phyloP scores from a whole-genome alignment of 2,329 filamentous ascomycete species.

The Zymoseptoria tritici region DNA sequence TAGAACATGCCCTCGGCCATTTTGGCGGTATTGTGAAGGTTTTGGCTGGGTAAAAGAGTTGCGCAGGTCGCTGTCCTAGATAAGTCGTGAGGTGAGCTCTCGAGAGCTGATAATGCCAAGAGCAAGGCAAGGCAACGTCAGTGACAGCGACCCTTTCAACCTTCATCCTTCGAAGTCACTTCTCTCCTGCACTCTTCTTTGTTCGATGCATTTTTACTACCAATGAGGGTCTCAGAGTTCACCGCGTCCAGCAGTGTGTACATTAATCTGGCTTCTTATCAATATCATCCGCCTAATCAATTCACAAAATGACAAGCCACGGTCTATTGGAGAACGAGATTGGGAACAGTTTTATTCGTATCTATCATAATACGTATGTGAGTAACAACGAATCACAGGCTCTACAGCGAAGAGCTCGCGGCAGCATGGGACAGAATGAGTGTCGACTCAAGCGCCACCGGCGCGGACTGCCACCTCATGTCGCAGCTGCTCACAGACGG shows the following conservation, averaged over 20 bases:
- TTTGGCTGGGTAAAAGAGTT: neutral
- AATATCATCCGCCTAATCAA: neutral
- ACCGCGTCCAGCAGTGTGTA: too few relatives aligned
- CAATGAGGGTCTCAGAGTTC: too few relatives aligned
- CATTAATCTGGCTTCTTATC: neutral
- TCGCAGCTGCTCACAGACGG: constrained; percentile 5
- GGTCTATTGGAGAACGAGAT: neutral
- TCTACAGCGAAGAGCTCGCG: neutral
- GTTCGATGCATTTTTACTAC: neutral
- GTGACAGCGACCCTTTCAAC: neutral
- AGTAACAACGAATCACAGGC: neutral
- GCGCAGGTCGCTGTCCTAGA: neutral
- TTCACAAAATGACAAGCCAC: neutral
- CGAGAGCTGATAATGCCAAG: neutral
- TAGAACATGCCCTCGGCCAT: constrained; percentile 40
- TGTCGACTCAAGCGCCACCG: constrained; percentile 13
- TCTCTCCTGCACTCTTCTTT: neutral
- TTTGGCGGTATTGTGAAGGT: constrained; percentile 18
- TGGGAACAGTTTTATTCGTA: neutral
- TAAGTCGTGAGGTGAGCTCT: neutral
- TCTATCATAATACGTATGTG: neutral
- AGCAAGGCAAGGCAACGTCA: neutral
- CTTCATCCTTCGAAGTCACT: neutral
- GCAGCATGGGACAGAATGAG: neutral
- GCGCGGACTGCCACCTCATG: constrained; percentile 9